A percentile compares a stretch with the other conserved stretches of the same genome.
phyloP scores from a whole-genome alignment of 257 asterid species.

The Datura wrightii region DNA sequence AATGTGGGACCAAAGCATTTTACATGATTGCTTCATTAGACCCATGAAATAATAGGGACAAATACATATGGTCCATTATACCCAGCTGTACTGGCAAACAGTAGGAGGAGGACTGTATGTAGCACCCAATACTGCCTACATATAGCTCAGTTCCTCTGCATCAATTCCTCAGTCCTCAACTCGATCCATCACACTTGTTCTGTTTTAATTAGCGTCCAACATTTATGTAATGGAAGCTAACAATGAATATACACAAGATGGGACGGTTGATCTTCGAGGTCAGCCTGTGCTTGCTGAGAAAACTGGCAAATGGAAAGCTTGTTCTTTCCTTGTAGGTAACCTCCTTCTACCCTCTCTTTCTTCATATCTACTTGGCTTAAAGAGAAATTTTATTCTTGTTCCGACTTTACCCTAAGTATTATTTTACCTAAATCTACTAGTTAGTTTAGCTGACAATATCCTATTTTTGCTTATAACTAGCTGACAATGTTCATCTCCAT shows the following conservation, averaged over 20 bases:
- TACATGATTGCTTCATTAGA: not conserved
- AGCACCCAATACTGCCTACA: conserved; percentile 21
- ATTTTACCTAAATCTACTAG: no score
- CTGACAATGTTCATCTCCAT: no score
- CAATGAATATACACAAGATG: conserved; percentile 69
- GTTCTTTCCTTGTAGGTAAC: conserved; percentile 79
- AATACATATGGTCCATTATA: conserved; percentile 20
- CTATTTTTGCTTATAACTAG: no score
- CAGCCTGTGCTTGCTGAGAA: conserved; percentile 62
- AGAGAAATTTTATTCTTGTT: not conserved
- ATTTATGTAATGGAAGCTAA: conserved; percentile 57
- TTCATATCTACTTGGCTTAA: not conserved
- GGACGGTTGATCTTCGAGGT: conserved; percentile 82
- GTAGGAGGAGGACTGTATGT: not conserved
- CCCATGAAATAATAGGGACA: not conserved
- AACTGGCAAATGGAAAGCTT: conserved; percentile 95
- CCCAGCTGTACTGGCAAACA: not conserved
- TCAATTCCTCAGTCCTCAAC: conserved; percentile 33
- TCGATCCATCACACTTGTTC: not conserved
- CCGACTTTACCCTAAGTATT: not conserved
- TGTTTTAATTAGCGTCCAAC: not conserved
- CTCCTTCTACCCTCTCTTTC: not conserved
- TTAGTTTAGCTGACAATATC: not conserved
- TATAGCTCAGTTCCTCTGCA: conserved; percentile 22
- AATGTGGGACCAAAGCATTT: not conserved